These are phyloP conservation scores for Tuctoria greenei DNA, from an alignment of 176 grass and related monocot genomes.

Conservation along the genomic window DNA sequence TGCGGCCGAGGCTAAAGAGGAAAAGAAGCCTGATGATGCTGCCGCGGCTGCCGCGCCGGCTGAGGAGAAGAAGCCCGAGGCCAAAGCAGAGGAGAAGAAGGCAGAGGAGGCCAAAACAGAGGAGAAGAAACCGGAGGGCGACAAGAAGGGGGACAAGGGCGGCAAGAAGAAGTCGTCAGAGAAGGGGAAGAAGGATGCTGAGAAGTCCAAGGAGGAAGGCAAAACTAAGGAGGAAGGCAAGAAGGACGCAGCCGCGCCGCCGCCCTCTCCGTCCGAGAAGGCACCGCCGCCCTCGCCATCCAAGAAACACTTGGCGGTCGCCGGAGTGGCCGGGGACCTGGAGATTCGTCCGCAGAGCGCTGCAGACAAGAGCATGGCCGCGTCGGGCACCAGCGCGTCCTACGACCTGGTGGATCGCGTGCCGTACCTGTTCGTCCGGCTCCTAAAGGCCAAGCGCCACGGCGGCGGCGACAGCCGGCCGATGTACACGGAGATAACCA, in stretches of 20 bases:
- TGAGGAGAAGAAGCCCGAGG: conserved; percentile 36
- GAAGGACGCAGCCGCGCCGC: conserved; percentile 27
- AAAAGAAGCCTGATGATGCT: conserved; percentile 8
- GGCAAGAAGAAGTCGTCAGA: conserved; percentile 54
- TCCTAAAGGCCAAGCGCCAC: conserved; percentile 76
- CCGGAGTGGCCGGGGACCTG: conserved; percentile 48
- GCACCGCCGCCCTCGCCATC: conserved; percentile 46
- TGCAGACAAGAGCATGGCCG: conserved; percentile 38
- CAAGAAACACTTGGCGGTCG: conserved; percentile 52
- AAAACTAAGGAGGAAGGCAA: conserved; percentile 51
- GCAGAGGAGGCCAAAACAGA: conserved; percentile 44
- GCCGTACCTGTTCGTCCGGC: conserved; percentile 79
- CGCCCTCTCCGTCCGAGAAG: conserved; percentile 38
- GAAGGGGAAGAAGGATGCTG: conserved; percentile 58
- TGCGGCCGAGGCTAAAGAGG: conserved; percentile 27
- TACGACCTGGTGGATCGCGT: conserved; percentile 87
- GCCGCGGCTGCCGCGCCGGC: neutral
- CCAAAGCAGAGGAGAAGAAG: conserved; percentile 50
- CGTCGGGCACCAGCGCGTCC: conserved; percentile 26
- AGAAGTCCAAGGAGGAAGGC: conserved; percentile 47
- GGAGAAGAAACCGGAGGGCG: conserved; percentile 46
- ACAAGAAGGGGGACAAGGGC: conserved; percentile 45
- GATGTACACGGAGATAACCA: conserved; percentile 60
- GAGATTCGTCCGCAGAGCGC: conserved; percentile 63
- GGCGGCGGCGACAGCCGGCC: conserved; percentile 24